Conservation (phyloP, 768 basidiomycete species). For the Tephrocybe rancida region DNA sequence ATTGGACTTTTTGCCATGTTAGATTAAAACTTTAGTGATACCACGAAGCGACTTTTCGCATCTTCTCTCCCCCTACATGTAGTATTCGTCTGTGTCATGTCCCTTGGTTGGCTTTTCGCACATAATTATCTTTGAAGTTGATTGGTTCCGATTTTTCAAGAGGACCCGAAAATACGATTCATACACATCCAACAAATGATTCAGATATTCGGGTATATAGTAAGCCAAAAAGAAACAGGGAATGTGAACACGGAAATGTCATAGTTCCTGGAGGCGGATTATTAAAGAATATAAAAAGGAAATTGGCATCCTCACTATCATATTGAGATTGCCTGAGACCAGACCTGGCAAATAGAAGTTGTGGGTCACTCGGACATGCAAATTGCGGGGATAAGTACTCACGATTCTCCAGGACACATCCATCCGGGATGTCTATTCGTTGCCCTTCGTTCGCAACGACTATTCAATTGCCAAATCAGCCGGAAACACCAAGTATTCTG, state of each 20-base stretch:
- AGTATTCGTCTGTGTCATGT: conserved; percentile 5
- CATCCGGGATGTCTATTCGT: conserved; percentile 68
- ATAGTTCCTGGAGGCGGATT: conserved; percentile 10
- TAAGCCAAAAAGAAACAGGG: not conserved
- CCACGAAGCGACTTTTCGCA: conserved; percentile 1
- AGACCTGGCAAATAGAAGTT: conserved; percentile 49
- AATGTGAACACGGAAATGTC: not conserved
- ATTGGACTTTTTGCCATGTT: conserved; percentile 15
- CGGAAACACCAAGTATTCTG: not conserved
- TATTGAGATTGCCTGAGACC: conserved; percentile 74
- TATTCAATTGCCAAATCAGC: conserved; percentile 5
- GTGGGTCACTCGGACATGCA: not conserved
- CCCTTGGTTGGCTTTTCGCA: conserved; percentile 6
- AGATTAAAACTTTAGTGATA: conserved; percentile 14
- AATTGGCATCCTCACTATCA: conserved; percentile 50
- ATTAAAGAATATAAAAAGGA: not conserved
- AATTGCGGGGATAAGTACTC: conserved; percentile 22
- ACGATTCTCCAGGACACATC: conserved; percentile 62
- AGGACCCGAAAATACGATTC: not conserved
- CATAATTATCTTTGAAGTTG: conserved; percentile 5
- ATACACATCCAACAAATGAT: not conserved
- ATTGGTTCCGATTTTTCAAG: not conserved
- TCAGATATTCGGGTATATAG: not conserved
- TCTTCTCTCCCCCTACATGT: not conserved
- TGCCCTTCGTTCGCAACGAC: conserved; percentile 67